Conservation (phyloP, 352 stramenopile genomes). For the Pythium aristosporum region DNA sequence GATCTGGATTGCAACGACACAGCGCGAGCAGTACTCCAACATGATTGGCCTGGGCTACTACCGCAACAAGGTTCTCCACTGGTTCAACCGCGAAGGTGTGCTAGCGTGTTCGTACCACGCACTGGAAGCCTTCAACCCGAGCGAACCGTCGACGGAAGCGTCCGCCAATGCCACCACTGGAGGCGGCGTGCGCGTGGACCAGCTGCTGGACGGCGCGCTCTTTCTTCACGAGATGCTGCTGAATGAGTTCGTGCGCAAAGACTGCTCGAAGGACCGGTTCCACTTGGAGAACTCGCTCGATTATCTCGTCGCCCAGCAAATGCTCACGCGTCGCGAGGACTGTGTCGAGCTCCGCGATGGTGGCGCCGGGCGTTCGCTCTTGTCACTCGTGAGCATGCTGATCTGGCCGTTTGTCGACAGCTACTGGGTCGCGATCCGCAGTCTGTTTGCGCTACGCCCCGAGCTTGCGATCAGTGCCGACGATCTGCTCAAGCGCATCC, state of each 20-base stretch:
- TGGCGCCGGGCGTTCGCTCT: conserved; percentile 33
- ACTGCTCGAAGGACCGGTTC: conserved; percentile 43
- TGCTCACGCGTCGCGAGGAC: conserved; percentile 28
- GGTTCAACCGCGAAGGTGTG: conserved; percentile 82
- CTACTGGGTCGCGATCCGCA: conserved; percentile 82
- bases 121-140: conserved; percentile 43
- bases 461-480: conserved; percentile 47
- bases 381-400: conserved; percentile 70
- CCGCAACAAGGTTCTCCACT: conserved; percentile 87
- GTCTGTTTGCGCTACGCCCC: conserved; percentile 65
- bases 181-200: conserved; percentile 40
- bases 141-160: not conserved
- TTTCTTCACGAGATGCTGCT: conserved; percentile 80
- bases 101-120: conserved; percentile 75
- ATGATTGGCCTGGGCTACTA: conserved; percentile 88
- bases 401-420: conserved; percentile 89
- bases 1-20: not conserved
- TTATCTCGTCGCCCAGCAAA: conserved; percentile 37
- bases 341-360: conserved; percentile 14
- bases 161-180: no score
- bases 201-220: conserved; percentile 57
- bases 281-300: conserved; percentile 46
- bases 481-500: conserved; percentile 74
- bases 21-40: conserved; percentile 82
- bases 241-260: conserved; percentile 80